phyloP scores from a whole-genome alignment of 176 grass and related monocot species.

The Paspalum notatum region DNA sequence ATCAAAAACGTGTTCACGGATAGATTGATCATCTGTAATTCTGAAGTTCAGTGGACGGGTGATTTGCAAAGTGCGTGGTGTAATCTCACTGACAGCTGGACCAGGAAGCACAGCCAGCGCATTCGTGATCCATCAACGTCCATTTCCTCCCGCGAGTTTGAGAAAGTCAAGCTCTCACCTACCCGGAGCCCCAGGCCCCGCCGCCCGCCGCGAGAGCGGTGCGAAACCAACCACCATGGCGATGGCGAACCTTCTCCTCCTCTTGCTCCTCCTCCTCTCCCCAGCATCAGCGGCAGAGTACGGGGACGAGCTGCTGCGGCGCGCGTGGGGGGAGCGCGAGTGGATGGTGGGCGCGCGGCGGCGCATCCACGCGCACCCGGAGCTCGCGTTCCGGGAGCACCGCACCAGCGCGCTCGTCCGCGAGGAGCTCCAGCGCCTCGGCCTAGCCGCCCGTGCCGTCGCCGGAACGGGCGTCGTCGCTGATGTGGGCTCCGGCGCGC shows the following conservation, averaged over 20 bases:
- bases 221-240: neutral
- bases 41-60: neutral
- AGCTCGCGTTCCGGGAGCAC: slow-evolving; percentile 84
- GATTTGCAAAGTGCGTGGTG: neutral
- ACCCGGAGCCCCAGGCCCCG: neutral
- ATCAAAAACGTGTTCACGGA: neutral
- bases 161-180: neutral
- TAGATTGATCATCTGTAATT: neutral
- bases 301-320: slow-evolving; percentile 61
- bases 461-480: slow-evolving; percentile 73
- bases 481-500: slow-evolving; percentile 66
- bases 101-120: neutral
- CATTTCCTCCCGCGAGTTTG: neutral
- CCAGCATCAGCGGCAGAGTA: slow-evolving; percentile 40
- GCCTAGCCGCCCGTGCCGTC: slow-evolving; percentile 53
- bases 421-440: slow-evolving; percentile 66
- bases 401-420: slow-evolving; percentile 81
- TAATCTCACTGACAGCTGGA: neutral
- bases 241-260: slow-evolving; percentile 35
- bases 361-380: slow-evolving; percentile 81
- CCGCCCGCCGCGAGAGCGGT: neutral
- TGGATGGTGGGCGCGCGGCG: slow-evolving; percentile 77
- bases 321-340: slow-evolving; percentile 54
- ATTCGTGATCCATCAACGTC: neutral
- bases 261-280: slow-evolving; percentile 17